Conservation (phyloP, 805 yeast genomes). For the Millerozyma acaciae region DNA sequence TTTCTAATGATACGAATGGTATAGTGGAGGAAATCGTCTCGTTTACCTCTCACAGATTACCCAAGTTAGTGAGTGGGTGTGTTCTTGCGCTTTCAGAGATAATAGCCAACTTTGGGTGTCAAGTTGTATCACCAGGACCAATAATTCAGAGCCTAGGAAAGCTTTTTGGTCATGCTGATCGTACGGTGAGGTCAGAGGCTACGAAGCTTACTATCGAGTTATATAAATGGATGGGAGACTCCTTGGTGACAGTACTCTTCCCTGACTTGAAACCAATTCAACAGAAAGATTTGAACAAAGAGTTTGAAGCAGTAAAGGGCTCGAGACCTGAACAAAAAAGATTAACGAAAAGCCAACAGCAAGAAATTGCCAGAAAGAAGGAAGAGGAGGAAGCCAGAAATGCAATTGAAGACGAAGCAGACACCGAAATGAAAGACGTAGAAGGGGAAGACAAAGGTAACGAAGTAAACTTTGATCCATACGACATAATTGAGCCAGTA, state of each 20-base stretch:
- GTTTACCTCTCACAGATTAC: constrained; percentile 56
- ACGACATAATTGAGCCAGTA: constrained; percentile 65
- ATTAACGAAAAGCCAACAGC: constrained; percentile 51
- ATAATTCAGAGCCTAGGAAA: constrained; percentile 58
- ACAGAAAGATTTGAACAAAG: constrained; percentile 73
- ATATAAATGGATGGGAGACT: constrained; percentile 68
- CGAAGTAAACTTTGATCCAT: constrained; percentile 50
- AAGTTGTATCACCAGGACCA: constrained; percentile 52
- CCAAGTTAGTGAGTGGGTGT: constrained; percentile 74
- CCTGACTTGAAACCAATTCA: constrained; percentile 85
- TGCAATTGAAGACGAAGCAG: constrained; percentile 18
- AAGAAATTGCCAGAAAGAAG: constrained; percentile 25
- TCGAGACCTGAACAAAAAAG: constrained; percentile 49
- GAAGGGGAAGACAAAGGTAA: neutral
- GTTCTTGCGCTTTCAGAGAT: constrained; percentile 54
- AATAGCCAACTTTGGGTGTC: constrained; percentile 60
- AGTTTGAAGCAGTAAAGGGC: constrained; percentile 52
- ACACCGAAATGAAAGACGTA: constrained; percentile 29
- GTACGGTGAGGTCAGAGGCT: constrained; percentile 78
- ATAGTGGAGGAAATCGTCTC: constrained; percentile 67
- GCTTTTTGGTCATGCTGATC: constrained; percentile 81
- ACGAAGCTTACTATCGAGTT: constrained; percentile 63
- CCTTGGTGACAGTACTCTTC: constrained; percentile 56
- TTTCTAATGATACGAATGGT: constrained; percentile 56
- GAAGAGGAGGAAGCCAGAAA: constrained; percentile 11